A percentile compares a stretch with the other conserved stretches of the same genome.
Conservation (phyloP, 2,329 filamentous ascomycete species). For the Helotiales sp. region DNA sequence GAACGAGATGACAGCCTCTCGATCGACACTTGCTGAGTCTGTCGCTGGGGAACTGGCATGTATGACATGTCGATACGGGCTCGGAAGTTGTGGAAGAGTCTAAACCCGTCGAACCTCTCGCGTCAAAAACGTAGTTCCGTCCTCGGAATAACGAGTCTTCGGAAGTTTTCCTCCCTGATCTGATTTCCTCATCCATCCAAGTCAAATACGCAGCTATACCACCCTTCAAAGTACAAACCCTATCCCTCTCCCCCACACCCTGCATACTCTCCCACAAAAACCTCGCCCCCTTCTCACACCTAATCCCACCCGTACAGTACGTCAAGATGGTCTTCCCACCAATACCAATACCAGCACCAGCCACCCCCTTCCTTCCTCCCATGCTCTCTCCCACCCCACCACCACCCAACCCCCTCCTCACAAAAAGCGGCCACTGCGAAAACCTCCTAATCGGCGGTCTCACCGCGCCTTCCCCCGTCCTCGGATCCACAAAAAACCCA, state of each 20-base stretch:
- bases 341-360: no score
- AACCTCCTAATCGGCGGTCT: conserved; percentile 42
- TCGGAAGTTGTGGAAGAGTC: conserved; percentile 8
- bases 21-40: conserved; percentile 42
- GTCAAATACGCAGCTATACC: conserved; percentile 43
- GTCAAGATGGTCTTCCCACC: conserved; percentile 38
- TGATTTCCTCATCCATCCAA: conserved; percentile 44
- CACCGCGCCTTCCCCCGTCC: conserved; percentile 37
- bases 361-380: conserved; percentile 33
- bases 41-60: conserved; percentile 33
- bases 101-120: conserved; percentile 40
- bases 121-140: conserved; percentile 45
- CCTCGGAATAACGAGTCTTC: conserved; percentile 42
- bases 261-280: conserved; percentile 40
- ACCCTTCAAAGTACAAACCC: conserved; percentile 41
- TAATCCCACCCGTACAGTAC: conserved; percentile 44
- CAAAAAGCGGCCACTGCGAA: conserved; percentile 43
- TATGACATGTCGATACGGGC: conserved; percentile 41
- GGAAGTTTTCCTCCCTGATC: conserved; percentile 33
- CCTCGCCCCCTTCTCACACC: conserved; percentile 43
- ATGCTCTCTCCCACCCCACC: conserved; percentile 27
- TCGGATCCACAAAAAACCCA: conserved; percentile 42
- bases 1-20: conserved; percentile 40
- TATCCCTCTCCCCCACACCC: conserved; percentile 29
- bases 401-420: conserved; percentile 33